Conservation (phyloP, 768 basidiomycete genomes). For the Mrakia gelida region DNA sequence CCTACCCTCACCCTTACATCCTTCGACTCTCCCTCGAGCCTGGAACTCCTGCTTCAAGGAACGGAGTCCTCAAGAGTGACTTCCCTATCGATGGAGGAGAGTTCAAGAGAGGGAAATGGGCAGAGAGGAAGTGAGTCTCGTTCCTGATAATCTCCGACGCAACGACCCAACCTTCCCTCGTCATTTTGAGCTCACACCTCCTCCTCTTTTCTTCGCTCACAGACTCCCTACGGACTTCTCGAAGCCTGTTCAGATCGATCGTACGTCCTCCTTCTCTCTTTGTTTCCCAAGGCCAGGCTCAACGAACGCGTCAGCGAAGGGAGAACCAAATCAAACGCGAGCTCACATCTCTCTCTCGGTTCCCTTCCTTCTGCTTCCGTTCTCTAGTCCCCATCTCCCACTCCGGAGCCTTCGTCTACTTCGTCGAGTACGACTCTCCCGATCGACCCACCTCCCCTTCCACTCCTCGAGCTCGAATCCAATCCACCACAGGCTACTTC, state of each 20-base stretch:
- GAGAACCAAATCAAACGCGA: background rate
- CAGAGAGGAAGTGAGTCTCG: constrained; percentile 64
- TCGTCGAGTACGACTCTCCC: constrained; percentile 73
- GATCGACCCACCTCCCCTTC: constrained; percentile 35
- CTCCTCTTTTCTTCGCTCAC: constrained; percentile 35
- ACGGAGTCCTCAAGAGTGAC: constrained; percentile 91
- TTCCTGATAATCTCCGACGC: background rate
- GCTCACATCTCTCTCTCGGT: background rate
- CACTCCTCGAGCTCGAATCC: constrained; percentile 57
- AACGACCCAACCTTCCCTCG: background rate
- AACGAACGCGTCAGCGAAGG: background rate
- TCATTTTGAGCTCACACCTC: background rate
- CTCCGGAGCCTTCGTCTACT: constrained; percentile 92
- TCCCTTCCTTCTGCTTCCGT: background rate
- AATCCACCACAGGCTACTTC: constrained; percentile 88
- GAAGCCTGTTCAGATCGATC: constrained; percentile 86
- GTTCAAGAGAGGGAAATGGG: constrained; percentile 70
- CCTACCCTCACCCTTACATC: constrained; percentile 72
- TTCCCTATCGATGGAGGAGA: constrained; percentile 89
- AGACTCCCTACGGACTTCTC: constrained; percentile 82
- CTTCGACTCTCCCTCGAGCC: constrained; percentile 86
- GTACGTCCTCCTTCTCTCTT: constrained; percentile 12
- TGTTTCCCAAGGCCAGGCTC: background rate
- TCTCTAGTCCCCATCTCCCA: constrained; percentile 77
- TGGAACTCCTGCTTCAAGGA: constrained; percentile 81